phyloP scores from a whole-genome alignment of 139 green algal species.

The Pseudopediastrum boryanum region DNA sequence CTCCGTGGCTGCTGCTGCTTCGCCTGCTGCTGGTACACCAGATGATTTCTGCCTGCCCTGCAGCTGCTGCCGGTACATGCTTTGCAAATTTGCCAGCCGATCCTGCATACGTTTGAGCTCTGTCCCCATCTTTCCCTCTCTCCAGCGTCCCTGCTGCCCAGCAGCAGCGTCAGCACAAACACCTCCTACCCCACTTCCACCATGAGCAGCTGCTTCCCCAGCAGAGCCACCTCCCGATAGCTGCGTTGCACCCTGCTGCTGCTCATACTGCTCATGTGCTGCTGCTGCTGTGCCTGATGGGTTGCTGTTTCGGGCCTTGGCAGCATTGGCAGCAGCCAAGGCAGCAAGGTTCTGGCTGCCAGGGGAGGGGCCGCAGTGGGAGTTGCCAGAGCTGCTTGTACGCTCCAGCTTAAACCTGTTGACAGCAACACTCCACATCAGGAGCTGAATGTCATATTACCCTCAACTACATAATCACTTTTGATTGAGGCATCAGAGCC shows the following conservation, averaged over 20 bases:
- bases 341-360: no score
- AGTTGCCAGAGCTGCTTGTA: no score
- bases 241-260: background rate
- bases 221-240: background rate
- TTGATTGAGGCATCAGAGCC: no score
- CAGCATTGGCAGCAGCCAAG: no score
- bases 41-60: background rate
- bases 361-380: no score
- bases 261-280: background rate
- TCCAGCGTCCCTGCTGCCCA: background rate
- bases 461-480: no score
- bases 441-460: no score
- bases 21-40: background rate
- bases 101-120: constrained; percentile 47
- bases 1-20: background rate
- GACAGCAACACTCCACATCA: no score
- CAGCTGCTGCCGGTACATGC: constrained; percentile 35
- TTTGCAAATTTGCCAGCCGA: constrained; percentile 38
- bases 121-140: constrained; percentile 31
- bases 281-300: background rate
- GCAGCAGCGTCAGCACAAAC: background rate
- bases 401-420: no score
- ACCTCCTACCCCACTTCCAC: background rate
- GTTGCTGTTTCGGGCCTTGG: background rate
- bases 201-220: no score